Conservation (phyloP, 2,329 filamentous ascomycete genomes). For the Microcera coccophila region DNA sequence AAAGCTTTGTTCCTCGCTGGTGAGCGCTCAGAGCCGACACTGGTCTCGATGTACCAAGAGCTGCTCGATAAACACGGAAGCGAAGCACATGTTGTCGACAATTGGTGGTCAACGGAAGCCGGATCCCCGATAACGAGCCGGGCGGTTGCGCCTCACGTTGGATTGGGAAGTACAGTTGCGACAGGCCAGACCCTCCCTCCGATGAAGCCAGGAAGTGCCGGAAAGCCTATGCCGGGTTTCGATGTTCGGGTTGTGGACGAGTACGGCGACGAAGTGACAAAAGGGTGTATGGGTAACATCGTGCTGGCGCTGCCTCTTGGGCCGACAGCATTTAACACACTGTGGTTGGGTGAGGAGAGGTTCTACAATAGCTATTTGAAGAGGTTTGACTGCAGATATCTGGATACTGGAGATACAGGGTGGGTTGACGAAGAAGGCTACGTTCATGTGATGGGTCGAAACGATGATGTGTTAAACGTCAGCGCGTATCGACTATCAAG, state of each 20-base stretch:
- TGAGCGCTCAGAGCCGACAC: slow-evolving; percentile 82
- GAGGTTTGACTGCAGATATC: slow-evolving; percentile 74
- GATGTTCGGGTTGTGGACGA: slow-evolving; percentile 84
- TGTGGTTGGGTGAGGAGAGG: slow-evolving; percentile 81
- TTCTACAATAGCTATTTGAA: slow-evolving; percentile 84
- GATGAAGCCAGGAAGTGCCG: slow-evolving; percentile 81
- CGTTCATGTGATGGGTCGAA: slow-evolving; percentile 60
- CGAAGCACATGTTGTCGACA: slow-evolving; percentile 54
- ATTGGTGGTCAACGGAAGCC: slow-evolving; percentile 60
- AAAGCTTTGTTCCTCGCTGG: slow-evolving; percentile 80
- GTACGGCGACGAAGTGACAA: slow-evolving; percentile 64
- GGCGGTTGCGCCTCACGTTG: slow-evolving; percentile 55
- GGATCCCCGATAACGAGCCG: slow-evolving; percentile 57
- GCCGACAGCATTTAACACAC: slow-evolving; percentile 77
- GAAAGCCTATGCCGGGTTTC: slow-evolving; percentile 88
- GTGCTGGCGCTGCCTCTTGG: slow-evolving; percentile 78
- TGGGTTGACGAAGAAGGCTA: slow-evolving; percentile 74
- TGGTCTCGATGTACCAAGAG: slow-evolving; percentile 75
- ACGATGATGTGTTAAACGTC: slow-evolving; percentile 93
- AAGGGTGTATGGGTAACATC: slow-evolving; percentile 83
- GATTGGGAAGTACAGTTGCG: slow-evolving; percentile 42
- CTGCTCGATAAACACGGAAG: slow-evolving; percentile 65
- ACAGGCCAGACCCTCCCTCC: slow-evolving; percentile 42
- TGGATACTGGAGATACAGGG: slow-evolving; percentile 89
- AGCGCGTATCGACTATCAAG: slow-evolving; percentile 88